Evolutionary conservation across 805 yeast genomes (phyloP).

Genomic region (Lipomyces starkeyi): DNA sequence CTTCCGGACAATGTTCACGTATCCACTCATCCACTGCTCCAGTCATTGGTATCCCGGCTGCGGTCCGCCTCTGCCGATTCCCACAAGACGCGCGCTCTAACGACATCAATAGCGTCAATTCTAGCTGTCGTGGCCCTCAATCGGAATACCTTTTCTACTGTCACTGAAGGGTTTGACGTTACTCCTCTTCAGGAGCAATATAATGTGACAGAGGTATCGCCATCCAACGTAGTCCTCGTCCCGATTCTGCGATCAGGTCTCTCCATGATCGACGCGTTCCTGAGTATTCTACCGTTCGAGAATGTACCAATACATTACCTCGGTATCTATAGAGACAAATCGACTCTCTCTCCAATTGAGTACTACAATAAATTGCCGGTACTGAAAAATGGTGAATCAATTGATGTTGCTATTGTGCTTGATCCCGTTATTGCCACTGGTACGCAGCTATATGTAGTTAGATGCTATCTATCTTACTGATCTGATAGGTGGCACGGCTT

Average conservation of each 20-base stretch:
- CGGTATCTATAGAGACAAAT: slow-evolving; percentile 46
- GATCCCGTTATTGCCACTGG: slow-evolving; percentile 48
- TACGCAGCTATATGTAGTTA: background rate
- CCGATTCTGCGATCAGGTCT: slow-evolving; percentile 47
- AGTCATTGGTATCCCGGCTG: slow-evolving; percentile 41
- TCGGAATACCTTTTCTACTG: slow-evolving; percentile 31
- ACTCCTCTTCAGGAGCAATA: slow-evolving; percentile 33
- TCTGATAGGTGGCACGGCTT: slow-evolving; percentile 43
- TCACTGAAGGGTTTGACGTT: slow-evolving; percentile 10
- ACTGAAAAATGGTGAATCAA: slow-evolving; percentile 20
- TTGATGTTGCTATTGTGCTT: slow-evolving; percentile 42
- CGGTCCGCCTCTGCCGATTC: slow-evolving; percentile 36
- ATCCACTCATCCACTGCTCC: slow-evolving; percentile 41
- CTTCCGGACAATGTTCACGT: slow-evolving; percentile 34
- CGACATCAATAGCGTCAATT: slow-evolving; percentile 39
- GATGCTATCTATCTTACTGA: slow-evolving; percentile 1
- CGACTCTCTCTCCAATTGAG: slow-evolving; percentile 44
- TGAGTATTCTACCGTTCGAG: slow-evolving; percentile 41
- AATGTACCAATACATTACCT: slow-evolving; percentile 45
- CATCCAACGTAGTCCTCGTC: slow-evolving; percentile 40
- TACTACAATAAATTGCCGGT: slow-evolving; percentile 47
- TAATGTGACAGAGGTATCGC: slow-evolving; percentile 25
- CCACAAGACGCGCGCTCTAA: slow-evolving; percentile 38
- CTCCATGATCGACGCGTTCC: slow-evolving; percentile 45
- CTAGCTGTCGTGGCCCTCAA: slow-evolving; percentile 43